Percentiles rank a stretch among this genome's conserved stretches.
Evolutionary conservation across 495 filamentous ascomycete genomes (phyloP).

Genomic region (Hypomontagnella monticulosa): DNA sequence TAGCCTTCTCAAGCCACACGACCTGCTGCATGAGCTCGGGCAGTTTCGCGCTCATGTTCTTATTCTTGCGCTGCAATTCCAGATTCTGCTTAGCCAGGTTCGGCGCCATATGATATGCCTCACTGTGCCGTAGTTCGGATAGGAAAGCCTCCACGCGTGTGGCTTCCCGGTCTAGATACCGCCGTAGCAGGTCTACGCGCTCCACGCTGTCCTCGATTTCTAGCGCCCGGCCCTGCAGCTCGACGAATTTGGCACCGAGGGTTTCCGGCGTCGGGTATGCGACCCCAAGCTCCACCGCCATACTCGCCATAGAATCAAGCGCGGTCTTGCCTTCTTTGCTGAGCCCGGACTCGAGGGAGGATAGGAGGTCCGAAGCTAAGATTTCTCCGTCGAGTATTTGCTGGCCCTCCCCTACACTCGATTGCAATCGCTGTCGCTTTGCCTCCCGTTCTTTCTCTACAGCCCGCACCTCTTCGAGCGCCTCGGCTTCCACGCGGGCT

Average conservation of each 20-base stretch:
- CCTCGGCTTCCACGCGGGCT: constrained; percentile 66
- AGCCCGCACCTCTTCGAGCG: constrained; percentile 62
- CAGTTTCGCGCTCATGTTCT: constrained; percentile 65
- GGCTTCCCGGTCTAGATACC: constrained; percentile 52
- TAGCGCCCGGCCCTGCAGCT: constrained; percentile 48
- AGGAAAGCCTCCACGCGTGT: constrained; percentile 42
- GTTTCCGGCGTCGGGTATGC: constrained; percentile 45
- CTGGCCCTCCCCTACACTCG: constrained; percentile 25
- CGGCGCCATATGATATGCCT: constrained; percentile 59
- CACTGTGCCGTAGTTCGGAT: constrained; percentile 47
- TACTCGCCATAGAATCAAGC: constrained; percentile 53
- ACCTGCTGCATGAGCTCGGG: constrained; percentile 60
- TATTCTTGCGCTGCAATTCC: constrained; percentile 70
- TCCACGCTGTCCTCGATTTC: constrained; percentile 55
- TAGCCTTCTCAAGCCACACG: constrained; percentile 43
- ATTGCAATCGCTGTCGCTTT: neutral
- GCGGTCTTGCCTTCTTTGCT: constrained; percentile 56
- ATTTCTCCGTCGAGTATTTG: constrained; percentile 19
- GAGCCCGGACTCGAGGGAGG: constrained; percentile 50
- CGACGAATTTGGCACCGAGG: constrained; percentile 50
- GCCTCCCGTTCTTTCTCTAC: constrained; percentile 51
- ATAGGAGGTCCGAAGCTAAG: constrained; percentile 39
- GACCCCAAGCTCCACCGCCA: constrained; percentile 48
- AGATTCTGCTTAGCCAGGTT: constrained; percentile 67
- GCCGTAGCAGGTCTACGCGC: constrained; percentile 53